Percentiles rank a stretch among this genome's conserved stretches.
phyloP scores from a whole-genome alignment of 306 rosid species.

The Prunus mongolica region DNA sequence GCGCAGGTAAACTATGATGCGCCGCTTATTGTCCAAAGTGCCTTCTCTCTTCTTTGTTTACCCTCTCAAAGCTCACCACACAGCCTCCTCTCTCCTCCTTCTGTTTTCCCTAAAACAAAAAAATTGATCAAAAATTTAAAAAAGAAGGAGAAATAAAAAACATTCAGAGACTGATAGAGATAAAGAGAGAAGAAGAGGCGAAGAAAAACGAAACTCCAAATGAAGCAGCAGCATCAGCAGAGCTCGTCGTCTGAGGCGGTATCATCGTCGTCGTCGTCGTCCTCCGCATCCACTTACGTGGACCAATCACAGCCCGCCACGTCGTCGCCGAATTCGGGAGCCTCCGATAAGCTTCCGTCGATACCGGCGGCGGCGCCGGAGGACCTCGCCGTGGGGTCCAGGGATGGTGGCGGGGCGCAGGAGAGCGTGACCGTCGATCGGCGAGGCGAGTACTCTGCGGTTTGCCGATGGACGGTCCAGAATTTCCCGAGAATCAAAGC shows the following conservation, averaged over 20 bases:
- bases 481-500: constrained; percentile 89
- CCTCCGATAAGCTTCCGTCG: constrained; percentile 29
- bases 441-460: constrained; percentile 77
- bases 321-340: constrained; percentile 33
- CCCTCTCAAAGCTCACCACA: constrained; percentile 33
- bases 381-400: constrained; percentile 52
- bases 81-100: constrained; percentile 15
- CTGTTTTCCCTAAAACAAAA: background rate
- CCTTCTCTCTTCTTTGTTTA: constrained; percentile 16
- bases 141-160: background rate
- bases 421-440: constrained; percentile 82
- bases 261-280: constrained; percentile 46
- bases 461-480: constrained; percentile 92
- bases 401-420: constrained; percentile 90
- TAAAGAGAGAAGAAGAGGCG: background rate
- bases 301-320: constrained; percentile 64
- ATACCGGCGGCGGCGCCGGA: constrained; percentile 69
- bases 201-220: constrained; percentile 22
- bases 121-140: background rate
- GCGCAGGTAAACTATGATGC: constrained; percentile 46
- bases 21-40: constrained; percentile 41
- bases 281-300: constrained; percentile 37
- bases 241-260: constrained; percentile 62
- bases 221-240: constrained; percentile 61
- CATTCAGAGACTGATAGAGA: constrained; percentile 4